phyloP scores from a whole-genome alignment of 2,329 filamentous ascomycete species.

The Chaetomiaceae sp. region DNA sequence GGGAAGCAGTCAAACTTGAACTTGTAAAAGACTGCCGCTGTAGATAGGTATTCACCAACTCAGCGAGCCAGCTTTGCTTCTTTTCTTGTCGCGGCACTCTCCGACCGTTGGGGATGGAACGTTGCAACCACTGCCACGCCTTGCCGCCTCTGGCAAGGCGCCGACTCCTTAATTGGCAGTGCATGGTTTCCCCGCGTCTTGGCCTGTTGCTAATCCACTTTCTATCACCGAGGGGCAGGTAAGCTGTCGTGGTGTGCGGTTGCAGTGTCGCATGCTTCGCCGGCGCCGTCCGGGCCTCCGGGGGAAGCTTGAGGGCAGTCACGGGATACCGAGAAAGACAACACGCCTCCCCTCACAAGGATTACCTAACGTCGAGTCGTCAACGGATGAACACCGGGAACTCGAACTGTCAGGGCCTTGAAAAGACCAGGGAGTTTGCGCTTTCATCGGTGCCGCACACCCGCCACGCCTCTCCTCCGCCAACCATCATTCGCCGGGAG shows the following conservation, averaged over 20 bases:
- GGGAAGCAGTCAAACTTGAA: too few species aligned
- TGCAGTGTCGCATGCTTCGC: neutral
- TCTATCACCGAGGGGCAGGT: constrained; percentile 10
- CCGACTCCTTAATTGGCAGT: constrained; percentile 5
- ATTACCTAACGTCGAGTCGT: too few species aligned
- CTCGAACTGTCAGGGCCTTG: too few species aligned
- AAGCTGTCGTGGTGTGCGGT: neutral
- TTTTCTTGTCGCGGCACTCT: neutral
- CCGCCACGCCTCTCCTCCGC: neutral
- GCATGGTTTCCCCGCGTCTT: constrained; percentile 15
- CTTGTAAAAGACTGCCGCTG: too few species aligned
- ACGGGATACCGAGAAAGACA: too few species aligned
- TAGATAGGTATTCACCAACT: too few species aligned
- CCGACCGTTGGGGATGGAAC: constrained; percentile 22
- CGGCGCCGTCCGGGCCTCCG: neutral
- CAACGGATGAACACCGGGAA: too few species aligned
- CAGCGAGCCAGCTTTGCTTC: too few species aligned
- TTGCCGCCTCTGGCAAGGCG: constrained; percentile 9
- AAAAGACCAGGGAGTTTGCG: too few species aligned
- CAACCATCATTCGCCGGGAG: neutral
- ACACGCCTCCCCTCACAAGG: too few species aligned
- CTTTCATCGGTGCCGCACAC: constrained; percentile 3
- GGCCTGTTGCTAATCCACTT: neutral
- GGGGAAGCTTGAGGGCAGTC: too few species aligned
- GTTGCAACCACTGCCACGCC: constrained; percentile 24